Evolutionary conservation across 2,329 filamentous ascomycete genomes (phyloP).

Genomic region (Ceratocystiopsis minuta): DNA sequence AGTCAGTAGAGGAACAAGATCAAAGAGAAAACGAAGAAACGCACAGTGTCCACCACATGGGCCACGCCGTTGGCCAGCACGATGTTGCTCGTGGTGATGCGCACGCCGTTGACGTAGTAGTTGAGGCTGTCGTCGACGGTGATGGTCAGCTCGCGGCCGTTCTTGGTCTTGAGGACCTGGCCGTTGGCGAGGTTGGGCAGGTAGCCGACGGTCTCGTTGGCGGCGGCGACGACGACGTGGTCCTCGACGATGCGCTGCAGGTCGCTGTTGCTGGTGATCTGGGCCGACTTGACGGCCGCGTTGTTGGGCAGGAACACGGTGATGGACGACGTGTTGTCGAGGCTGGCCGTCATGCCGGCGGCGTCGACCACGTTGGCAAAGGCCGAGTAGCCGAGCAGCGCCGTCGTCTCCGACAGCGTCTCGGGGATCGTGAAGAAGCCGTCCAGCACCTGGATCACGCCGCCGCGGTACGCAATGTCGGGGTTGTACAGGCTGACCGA

Average conservation of each 20-base stretch:
- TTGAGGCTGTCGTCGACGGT: conserved; percentile 6
- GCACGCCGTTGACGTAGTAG: conserved; percentile 7
- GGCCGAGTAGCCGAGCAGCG: conserved; percentile 4
- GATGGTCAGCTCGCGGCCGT: conserved; percentile 5
- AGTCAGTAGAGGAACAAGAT: background rate
- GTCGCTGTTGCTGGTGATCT: conserved; percentile 2
- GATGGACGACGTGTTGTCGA: conserved; percentile 7
- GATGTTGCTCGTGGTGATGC: conserved; percentile 6
- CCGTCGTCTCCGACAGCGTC: conserved; percentile 3
- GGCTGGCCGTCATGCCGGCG: conserved; percentile 1
- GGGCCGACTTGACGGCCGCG: conserved; percentile 5
- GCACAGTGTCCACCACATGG: conserved; percentile 4
- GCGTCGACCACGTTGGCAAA: conserved; percentile 4
- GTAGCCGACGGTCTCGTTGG: conserved; percentile 4
- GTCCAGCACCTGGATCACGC: conserved; percentile 6
- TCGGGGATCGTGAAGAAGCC: conserved; percentile 6
- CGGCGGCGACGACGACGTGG: conserved; percentile 3
- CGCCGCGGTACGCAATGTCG: conserved; percentile 4
- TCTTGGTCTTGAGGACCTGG: conserved; percentile 6
- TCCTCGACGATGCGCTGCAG: conserved; percentile 3
- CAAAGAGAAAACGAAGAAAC: background rate
- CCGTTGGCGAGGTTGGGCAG: conserved; percentile 6
- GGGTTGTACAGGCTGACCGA: conserved; percentile 6
- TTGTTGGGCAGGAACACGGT: conserved; percentile 7
- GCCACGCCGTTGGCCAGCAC: conserved; percentile 7